phyloP scores from a whole-genome alignment of 164 flowering plant species.

The Santalum album region DNA sequence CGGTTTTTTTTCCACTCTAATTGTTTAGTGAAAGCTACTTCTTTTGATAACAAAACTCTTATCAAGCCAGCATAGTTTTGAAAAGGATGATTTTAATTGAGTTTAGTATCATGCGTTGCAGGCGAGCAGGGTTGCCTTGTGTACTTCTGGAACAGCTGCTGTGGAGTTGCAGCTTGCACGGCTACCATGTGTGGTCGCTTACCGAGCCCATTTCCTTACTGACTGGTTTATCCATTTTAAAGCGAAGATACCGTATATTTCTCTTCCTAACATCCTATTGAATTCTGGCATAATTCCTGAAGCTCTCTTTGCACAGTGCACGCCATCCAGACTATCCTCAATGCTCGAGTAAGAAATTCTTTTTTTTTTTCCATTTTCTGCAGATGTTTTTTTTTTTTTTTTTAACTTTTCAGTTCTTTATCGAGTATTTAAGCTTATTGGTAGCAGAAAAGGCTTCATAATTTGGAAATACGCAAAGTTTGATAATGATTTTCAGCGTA shows the following conservation, averaged over 20 bases:
- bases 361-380: background rate
- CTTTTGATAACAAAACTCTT: no score
- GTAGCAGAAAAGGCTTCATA: no score
- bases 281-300: conserved; percentile 78
- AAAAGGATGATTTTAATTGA: conserved; percentile 1
- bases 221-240: conserved; percentile 66
- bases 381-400: background rate
- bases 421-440: background rate
- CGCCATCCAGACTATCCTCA: conserved; percentile 46
- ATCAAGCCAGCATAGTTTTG: no score
- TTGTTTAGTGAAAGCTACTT: no score
- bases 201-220: conserved; percentile 80
- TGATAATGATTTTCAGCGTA: no score
- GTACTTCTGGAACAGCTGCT: conserved; percentile 90
- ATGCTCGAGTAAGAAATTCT: conserved; percentile 36
- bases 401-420: no score
- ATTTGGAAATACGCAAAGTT: no score
- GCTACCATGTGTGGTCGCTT: conserved; percentile 80
- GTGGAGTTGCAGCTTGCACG: conserved; percentile 88
- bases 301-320: conserved; percentile 69
- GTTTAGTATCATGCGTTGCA: conserved; percentile 23
- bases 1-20: no score
- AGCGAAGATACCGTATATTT: conserved; percentile 69
- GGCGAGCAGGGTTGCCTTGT: conserved; percentile 83
- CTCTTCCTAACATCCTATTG: conserved; percentile 86